These are phyloP conservation scores for Penicillium frequentans DNA, from an alignment of 2,329 filamentous ascomycete species.

Conservation along the genomic window DNA sequence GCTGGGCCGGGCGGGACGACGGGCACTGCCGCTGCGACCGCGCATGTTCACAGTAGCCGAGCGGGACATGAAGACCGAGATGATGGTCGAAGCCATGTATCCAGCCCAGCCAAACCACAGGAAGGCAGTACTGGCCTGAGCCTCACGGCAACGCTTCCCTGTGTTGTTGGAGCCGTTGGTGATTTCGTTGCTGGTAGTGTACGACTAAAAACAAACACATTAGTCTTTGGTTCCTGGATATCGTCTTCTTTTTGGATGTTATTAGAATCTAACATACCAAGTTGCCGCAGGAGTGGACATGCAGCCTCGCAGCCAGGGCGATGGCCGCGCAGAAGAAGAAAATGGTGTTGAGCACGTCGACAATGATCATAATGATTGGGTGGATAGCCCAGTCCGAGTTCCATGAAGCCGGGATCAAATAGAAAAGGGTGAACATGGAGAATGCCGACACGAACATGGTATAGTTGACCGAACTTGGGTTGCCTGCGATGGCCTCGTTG, in stretches of 20 bases:
- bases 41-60: conserved; percentile 35
- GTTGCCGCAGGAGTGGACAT: conserved; percentile 47
- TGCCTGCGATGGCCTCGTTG: conserved; percentile 50
- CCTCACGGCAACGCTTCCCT: conserved; percentile 50
- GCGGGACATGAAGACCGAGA: conserved; percentile 41
- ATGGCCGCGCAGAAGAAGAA: conserved; percentile 52
- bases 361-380: conserved; percentile 43
- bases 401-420: conserved; percentile 46
- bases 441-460: conserved; percentile 51
- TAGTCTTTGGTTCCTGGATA: not conserved
- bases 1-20: conserved; percentile 35
- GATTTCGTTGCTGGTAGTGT: conserved; percentile 45
- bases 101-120: conserved; percentile 52
- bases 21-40: conserved; percentile 28
- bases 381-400: conserved; percentile 42
- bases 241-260: no score
- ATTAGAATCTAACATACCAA: conserved; percentile 35
- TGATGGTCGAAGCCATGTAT: conserved; percentile 43
- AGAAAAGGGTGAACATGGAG: conserved; percentile 50
- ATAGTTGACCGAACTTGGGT: conserved; percentile 59
- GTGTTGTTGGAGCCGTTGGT: conserved; percentile 42
- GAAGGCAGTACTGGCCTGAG: conserved; percentile 52
- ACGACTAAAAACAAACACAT: conserved; percentile 30
- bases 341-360: conserved; percentile 50
- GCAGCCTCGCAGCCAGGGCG: conserved; percentile 49